Base-by-base conservation (phyloP, 768 basidiomycete genomes). In the Sistotremastrum suecicum region DNA sequence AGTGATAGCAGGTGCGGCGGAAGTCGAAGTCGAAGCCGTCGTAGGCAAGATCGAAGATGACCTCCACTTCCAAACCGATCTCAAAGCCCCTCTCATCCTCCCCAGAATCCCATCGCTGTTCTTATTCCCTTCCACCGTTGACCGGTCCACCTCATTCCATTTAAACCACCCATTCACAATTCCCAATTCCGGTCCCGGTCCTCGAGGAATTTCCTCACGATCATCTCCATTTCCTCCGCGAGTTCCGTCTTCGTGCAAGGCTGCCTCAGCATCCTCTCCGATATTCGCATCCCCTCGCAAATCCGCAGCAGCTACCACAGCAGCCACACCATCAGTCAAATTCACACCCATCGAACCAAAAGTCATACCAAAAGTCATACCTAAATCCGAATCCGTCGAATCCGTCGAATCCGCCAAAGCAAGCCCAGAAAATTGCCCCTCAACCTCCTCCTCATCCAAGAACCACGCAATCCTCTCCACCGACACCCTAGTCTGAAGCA, bases 371-470 rank as follows among this genome's bases (percentile, higher is more conserved):
- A 20, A 20, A 20, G 20, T 20, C 20, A 20, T 20, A 20, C 20
- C 20, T 20, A 20, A 20, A 20, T 20, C 20, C 20, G 20, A 20
- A 20, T 20, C 20, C 20, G 20, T 20, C 20, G 20, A 20, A 20
- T 20, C 20, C 20, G 20, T 20, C 20, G 20, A 20, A 8, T 51
- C 50, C 4, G 60, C 56, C 0, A 56, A 50, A 57, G 81, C 82
- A 40, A 83, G 59, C 1, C 75, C 69, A 0, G 77, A 82, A n/a
- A 82, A 78, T 58, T 77, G 74, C 7, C 68, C 71, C 5, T 68
- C 64, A 12, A 85, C 80, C 57, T 86, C 83, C 37, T 82, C 80
- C 58, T 86, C 83, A 3, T 69, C 66, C 5, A 83, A 67, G 57
- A 76, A 84, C 6, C 70, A 70, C 6, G 76, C 66, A 50, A 87